These are phyloP conservation scores for Claviceps spartinae DNA, from an alignment of 2,329 filamentous ascomycete species.

Conservation along the genomic window DNA sequence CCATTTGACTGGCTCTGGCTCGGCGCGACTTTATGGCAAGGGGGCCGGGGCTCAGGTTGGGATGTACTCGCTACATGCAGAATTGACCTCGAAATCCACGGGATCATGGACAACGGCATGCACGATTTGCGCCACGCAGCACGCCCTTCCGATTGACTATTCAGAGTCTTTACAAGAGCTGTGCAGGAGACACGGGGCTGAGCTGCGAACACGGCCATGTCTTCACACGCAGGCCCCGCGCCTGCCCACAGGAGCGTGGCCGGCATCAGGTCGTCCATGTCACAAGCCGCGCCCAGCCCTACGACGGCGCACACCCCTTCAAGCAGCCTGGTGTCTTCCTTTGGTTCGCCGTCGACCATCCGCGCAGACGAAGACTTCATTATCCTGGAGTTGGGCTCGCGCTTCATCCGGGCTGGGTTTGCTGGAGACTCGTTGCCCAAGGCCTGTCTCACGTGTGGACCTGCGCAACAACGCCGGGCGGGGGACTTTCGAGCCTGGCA, in stretches of 20 bases:
- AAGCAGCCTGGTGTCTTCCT: slow-evolving; percentile 37
- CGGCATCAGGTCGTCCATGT: slow-evolving; percentile 36
- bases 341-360: slow-evolving; percentile 46
- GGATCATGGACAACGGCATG: too few species aligned
- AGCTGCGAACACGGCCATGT: slow-evolving; percentile 22
- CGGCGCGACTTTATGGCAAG: slow-evolving; percentile 11
- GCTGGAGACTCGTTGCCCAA: slow-evolving; percentile 73
- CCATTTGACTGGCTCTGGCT: slow-evolving; percentile 15
- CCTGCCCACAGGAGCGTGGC: slow-evolving; percentile 46
- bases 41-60: too few species aligned
- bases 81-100: neutral
- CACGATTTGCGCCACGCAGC: too few species aligned
- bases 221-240: slow-evolving; percentile 27
- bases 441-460: slow-evolving; percentile 53
- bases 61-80: neutral
- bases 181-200: neutral
- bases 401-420: slow-evolving; percentile 70
- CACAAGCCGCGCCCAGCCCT: slow-evolving; percentile 19
- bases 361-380: slow-evolving; percentile 72
- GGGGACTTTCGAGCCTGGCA: slow-evolving; percentile 72
- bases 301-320: slow-evolving; percentile 49
- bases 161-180: too few species aligned
- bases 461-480: slow-evolving; percentile 59
- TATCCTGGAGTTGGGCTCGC: slow-evolving; percentile 69
- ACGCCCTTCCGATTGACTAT: too few species aligned